Evolutionary conservation across 345 rosid species (phyloP), one percentile per base, ranked within the genome.

Genomic region (Citrus medica): DNA sequence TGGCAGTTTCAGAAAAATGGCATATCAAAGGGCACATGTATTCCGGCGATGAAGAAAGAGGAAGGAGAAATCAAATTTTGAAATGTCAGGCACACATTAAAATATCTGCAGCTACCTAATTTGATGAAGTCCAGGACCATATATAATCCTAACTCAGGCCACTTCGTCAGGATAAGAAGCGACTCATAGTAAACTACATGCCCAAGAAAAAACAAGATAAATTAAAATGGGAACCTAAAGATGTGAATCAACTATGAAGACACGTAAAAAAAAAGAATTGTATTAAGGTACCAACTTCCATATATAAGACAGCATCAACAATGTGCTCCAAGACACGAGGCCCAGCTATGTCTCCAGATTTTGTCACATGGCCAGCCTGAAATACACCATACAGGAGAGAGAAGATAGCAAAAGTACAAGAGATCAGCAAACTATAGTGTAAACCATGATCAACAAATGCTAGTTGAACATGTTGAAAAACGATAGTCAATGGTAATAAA

Each of bases 311-410:
- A 58, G 91, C 96, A 86, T 95, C 99, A 74, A 95, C 99, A 71
- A 95, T 93, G 86, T 95, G 99, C 92, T 95, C 99, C 90, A 95
- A 89, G 79, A 92, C 91, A 51, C 94, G 97, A 78, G 99, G 99
- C 84, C 99, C 99, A 40, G 99, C 99, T 71, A 95, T 92, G 68
- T 93, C 99, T 35, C 99, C 99, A 1, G 93, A 73, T 84, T 95
- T 95, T 56, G 89, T 95, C 71, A 93, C 98, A 86, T 95, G 99
- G 48, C 99, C 98, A 81, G 86, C 90, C 96, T 95, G 87, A 61
- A 83, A 75, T 37, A 87, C 64, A 80, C 59, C 51, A 60, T 32
- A 51, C 22, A 80, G 28, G 58, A 30, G 55, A 73, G 14, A 66
- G 17, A 32, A 74, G n/a, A 77, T 33, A 79, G 65, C 35, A 62